Conservation (phyloP, 192 early-diverging fungal species). For the Podila horticola region DNA sequence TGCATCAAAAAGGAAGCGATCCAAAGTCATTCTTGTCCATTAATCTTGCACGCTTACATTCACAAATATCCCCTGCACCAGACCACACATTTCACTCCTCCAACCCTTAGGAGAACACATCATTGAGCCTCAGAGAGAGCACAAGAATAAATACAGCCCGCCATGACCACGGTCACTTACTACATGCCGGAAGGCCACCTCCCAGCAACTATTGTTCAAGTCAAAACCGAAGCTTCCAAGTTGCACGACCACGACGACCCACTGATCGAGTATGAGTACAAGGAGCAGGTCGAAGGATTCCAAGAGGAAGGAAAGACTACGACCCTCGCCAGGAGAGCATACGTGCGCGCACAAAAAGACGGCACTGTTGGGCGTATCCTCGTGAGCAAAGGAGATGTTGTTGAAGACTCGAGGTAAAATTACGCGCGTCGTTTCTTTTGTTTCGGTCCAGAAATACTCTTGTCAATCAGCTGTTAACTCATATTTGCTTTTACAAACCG, state of each 20-base stretch:
- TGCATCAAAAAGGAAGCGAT: too few species aligned
- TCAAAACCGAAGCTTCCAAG: conserved; percentile 20
- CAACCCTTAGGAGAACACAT: background rate
- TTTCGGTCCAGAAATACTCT: background rate
- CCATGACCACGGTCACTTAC: conserved; percentile 15
- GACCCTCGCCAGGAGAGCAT: conserved; percentile 16
- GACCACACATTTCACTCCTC: background rate
- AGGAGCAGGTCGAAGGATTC: conserved; percentile 30
- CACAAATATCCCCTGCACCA: too few species aligned
- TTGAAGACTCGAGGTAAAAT: conserved; percentile 9
- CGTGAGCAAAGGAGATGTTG: conserved; percentile 22
- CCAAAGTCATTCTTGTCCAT: too few species aligned
- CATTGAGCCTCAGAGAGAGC: too few species aligned
- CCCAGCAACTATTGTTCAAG: conserved; percentile 25
- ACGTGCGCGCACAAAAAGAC: conserved; percentile 34
- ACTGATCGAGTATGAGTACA: conserved; percentile 44
- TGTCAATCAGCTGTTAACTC: background rate
- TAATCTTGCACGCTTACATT: too few species aligned
- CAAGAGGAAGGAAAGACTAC: conserved; percentile 23
- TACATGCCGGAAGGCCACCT: conserved; percentile 14
- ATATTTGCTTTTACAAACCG: background rate
- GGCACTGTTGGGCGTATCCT: conserved; percentile 12
- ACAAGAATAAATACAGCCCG: conserved; percentile 5
- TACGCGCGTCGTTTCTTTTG: conserved; percentile 7
- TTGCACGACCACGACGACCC: conserved; percentile 30